phyloP scores from a whole-genome alignment of 305 asterid genomes.

The Nicotiana rustica region DNA sequence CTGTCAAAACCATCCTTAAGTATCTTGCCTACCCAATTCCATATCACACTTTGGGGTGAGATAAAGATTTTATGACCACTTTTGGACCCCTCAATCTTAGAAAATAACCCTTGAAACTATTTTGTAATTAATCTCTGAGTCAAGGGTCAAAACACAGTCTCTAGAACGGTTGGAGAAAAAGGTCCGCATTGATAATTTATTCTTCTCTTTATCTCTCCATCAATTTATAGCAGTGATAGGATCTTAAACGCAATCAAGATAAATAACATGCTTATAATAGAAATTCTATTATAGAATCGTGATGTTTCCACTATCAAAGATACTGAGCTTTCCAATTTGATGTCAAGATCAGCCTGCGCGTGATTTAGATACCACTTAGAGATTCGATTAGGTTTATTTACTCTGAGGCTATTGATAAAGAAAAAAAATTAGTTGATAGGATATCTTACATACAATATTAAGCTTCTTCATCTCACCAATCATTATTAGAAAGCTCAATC shows the following conservation, averaged over 20 bases:
- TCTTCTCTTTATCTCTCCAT: not conserved
- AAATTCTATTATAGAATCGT: not conserved
- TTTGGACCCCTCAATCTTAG: not conserved
- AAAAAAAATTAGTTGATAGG: not conserved
- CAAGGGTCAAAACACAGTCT: too few relatives aligned
- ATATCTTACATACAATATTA: not conserved
- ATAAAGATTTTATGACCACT: conserved; percentile 31
- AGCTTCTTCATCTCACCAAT: too few relatives aligned
- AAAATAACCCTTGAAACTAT: not conserved
- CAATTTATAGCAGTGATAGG: not conserved
- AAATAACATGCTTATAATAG: not conserved
- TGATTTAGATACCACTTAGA: not conserved
- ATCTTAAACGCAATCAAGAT: not conserved
- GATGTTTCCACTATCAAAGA: conserved; percentile 1
- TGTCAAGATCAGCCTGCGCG: conserved; percentile 4
- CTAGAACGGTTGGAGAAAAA: not conserved
- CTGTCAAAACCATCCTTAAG: too few relatives aligned
- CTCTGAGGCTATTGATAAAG: not conserved
- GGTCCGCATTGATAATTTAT: not conserved
- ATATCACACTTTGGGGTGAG: not conserved
- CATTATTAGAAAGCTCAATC: not conserved
- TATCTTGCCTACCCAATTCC: not conserved
- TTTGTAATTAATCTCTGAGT: not conserved
- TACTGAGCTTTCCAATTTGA: not conserved
- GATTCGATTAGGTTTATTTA: not conserved